These are phyloP conservation scores for Lippia alba DNA, from an alignment of 305 asterid genomes.

Conservation along the genomic window DNA sequence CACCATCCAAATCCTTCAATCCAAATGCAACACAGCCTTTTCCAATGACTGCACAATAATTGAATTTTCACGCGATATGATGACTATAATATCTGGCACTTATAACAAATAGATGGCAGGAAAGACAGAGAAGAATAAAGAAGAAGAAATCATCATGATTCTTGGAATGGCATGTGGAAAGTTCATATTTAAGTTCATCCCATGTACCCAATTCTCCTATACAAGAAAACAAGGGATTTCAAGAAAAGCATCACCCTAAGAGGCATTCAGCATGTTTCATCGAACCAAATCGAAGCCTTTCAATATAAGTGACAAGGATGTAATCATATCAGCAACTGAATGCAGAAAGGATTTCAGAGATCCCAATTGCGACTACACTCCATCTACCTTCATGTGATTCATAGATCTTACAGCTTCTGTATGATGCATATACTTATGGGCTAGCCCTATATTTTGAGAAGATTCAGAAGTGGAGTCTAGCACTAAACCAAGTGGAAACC, in stretches of 20 bases:
- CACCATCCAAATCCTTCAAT: too few relatives aligned
- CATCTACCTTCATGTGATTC: not conserved
- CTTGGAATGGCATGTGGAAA: not conserved
- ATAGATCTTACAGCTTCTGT: not conserved
- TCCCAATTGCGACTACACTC: too few relatives aligned
- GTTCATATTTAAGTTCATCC: not conserved
- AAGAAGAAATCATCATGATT: slow-evolving; percentile 2
- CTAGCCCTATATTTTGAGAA: not conserved
- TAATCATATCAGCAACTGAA: slow-evolving; percentile 13
- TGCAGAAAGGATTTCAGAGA: not conserved
- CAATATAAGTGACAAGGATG: not conserved
- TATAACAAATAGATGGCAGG: too few relatives aligned
- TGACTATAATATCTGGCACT: too few relatives aligned
- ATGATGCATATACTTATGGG: not conserved
- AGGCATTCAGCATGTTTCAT: slow-evolving; percentile 15
- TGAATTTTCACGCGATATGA: too few relatives aligned
- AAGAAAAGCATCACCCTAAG: not conserved
- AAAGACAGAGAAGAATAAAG: too few relatives aligned
- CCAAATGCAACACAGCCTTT: too few relatives aligned
- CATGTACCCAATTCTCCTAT: not conserved
- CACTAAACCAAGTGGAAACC: not conserved
- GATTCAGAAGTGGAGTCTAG: not conserved
- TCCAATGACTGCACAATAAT: too few relatives aligned
- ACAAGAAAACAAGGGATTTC: not conserved
- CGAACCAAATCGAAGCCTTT: not conserved